Conservation (phyloP, 108 stramenopile genomes). For the Conticribra guillardii region DNA sequence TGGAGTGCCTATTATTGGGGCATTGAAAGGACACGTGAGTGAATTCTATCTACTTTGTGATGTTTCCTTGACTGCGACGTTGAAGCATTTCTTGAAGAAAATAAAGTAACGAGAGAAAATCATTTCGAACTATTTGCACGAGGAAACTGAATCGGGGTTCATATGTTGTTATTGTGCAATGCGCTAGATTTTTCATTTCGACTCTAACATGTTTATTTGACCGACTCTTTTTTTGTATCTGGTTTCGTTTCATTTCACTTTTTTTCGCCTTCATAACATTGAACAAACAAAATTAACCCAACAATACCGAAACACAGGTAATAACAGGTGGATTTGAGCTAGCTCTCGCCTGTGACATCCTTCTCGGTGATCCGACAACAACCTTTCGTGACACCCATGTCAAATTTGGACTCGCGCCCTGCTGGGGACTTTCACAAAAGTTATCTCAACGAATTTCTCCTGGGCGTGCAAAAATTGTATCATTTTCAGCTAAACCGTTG, state of each 20-base stretch:
- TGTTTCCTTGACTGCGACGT: too few species aligned
- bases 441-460: slow-evolving; percentile 46
- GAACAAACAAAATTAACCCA: too few species aligned
- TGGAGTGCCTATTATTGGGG: slow-evolving; percentile 54
- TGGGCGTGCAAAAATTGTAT: slow-evolving; percentile 55
- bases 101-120: too few species aligned
- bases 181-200: too few species aligned
- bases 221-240: not conserved
- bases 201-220: not conserved
- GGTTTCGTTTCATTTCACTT: not conserved
- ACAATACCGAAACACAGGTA: not conserved
- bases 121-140: too few species aligned
- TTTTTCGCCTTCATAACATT: too few species aligned
- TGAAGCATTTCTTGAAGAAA: too few species aligned
- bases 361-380: slow-evolving; percentile 48
- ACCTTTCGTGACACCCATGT: slow-evolving; percentile 65
- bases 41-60: not conserved
- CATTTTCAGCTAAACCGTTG: slow-evolving; percentile 44
- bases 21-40: slow-evolving; percentile 48
- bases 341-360: slow-evolving; percentile 59
- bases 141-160: too few species aligned
- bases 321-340: slow-evolving; percentile 68
- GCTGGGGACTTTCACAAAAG: slow-evolving; percentile 62
- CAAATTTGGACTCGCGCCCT: slow-evolving; percentile 63
- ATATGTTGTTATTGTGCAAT: too few species aligned